Evolutionary conservation across 495 filamentous ascomycete species (phyloP), one percentile per base, ranked within the genome.

Genomic region (Neurospora intermedia): DNA sequence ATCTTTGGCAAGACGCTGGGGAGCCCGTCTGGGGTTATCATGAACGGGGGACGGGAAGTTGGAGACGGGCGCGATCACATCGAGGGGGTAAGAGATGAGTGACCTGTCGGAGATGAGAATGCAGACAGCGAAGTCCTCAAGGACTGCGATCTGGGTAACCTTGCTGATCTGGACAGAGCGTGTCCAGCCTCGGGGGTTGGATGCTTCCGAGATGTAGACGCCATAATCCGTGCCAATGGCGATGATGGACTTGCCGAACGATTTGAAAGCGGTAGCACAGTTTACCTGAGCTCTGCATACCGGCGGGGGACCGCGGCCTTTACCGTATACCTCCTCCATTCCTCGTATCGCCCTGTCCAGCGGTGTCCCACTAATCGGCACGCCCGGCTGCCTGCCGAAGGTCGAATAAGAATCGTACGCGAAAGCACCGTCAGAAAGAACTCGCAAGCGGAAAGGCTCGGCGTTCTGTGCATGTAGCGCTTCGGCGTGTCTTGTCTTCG

Each of bases 151-250:
- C 81, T 99, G 96, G 3, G 96, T 95, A 15, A 99, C 96, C 70
- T 89, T 88, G 69, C 80, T 81, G 72, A 90, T 88, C 71, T 88
- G 86, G 42, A 98, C 94, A 16, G 92, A 88, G 90, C 91, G 90
- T 72, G 84, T 87, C 96, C 96, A 99, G 13, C 92, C 93, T 74
- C 96, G 88, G 38, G 95, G 93, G 76, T 98, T 94, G 70, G 90
- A 89, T 27, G 91, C 88, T 76, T 95, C 92, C 8, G 94, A 91
- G 46, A 96, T 90, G 79, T 90, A 98, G 4, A 99, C 93, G 27
- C 96, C 96, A 80, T 91, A 92, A 79, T 99, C 96, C 0, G 96
- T 98, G 66, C 96, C 96, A 76, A 99, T 91, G 20, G 96, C 96
- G 70, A 97, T 90, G 91, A 98, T 94, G 45, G 91, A 88, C 76